Evolutionary conservation across 2,329 filamentous ascomycete genomes (phyloP), one percentile per base, ranked within the genome.

Genomic region (Talaromyces piceae): DNA sequence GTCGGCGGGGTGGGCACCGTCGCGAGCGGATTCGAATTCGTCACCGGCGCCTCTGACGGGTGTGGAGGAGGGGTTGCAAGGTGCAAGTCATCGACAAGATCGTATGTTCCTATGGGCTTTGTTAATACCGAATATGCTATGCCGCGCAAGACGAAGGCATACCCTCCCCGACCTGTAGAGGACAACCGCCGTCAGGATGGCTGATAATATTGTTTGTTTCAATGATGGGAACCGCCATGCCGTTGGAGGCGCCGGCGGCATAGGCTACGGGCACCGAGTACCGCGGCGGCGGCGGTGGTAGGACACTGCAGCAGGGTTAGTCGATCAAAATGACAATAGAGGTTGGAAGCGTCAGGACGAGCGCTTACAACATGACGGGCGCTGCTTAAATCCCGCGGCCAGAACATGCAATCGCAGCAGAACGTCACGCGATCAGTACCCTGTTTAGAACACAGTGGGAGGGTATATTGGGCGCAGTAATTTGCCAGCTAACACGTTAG

Each of bases 111-210:
- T 93, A 60, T 49, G 28, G 41, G 33, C 25, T 46, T 22, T 50
- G n/a, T 54, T 20, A 55, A 18, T 27, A 51, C 20, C 13, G 12
- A 12, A 30, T 12, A 26, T 25, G 2, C 27, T 9, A 11, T 23
- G 1, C 8, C 18, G 5, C 2, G 12, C 6, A 30, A 1, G 3
- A 28, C 4, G 26, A 45, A 56, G 56, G 13, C 47, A 58, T 72
- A 88, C 90, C 93, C 82, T 98, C 93, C 68, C 91, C 93, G 45
- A 91, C 90, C 41, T 95, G 83, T 59, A 98, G 84, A 66, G 94
- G 88, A 70, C 89, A 88, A 61, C 95, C 91, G 4, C 88, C 88
- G 30, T 83, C 82, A 22, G 88, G 91, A 61, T 87, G 86, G 52
- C 81, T 82, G 55, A 98, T 75, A 33, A 83, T 86, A 67, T 97